phyloP scores from a whole-genome alignment of 2,329 filamentous ascomycete genomes.

The Epicoccum nigrum region DNA sequence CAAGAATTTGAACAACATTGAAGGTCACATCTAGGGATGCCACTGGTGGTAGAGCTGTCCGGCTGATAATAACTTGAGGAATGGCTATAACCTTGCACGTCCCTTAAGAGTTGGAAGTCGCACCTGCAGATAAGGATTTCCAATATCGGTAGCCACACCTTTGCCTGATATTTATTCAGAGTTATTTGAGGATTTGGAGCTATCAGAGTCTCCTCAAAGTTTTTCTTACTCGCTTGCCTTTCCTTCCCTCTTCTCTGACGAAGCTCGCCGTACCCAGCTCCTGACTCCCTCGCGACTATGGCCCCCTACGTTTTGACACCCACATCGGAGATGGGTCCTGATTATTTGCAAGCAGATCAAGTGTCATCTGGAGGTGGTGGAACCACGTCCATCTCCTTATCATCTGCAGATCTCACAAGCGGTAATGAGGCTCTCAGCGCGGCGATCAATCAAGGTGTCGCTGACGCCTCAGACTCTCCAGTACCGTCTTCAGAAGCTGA shows the following conservation, averaged over 20 bases:
- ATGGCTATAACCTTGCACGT: constrained; percentile 3
- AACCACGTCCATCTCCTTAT: background rate
- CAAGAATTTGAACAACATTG: too few relatives aligned
- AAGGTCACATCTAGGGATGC: background rate
- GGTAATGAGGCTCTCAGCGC: background rate
- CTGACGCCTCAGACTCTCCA: background rate
- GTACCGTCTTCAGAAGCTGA: background rate
- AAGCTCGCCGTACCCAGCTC: background rate
- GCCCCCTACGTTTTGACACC: constrained; percentile 30
- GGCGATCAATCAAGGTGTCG: too few relatives aligned
- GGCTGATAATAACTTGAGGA: background rate
- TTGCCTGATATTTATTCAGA: background rate
- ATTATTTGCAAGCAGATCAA: background rate
- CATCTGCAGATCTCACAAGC: background rate
- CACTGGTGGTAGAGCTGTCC: background rate
- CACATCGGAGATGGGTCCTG: constrained; percentile 16
- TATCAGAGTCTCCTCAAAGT: background rate
- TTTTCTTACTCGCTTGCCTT: background rate
- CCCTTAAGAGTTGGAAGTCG: too few relatives aligned
- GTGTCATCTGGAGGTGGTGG: background rate
- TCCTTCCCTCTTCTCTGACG: background rate
- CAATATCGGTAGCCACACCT: background rate
- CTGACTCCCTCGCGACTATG: constrained; percentile 6
- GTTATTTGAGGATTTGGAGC: too few relatives aligned
- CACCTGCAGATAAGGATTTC: background rate